Base-by-base conservation (phyloP, 2,329 filamentous ascomycete species). In the Aquanectria penicillioides region DNA sequence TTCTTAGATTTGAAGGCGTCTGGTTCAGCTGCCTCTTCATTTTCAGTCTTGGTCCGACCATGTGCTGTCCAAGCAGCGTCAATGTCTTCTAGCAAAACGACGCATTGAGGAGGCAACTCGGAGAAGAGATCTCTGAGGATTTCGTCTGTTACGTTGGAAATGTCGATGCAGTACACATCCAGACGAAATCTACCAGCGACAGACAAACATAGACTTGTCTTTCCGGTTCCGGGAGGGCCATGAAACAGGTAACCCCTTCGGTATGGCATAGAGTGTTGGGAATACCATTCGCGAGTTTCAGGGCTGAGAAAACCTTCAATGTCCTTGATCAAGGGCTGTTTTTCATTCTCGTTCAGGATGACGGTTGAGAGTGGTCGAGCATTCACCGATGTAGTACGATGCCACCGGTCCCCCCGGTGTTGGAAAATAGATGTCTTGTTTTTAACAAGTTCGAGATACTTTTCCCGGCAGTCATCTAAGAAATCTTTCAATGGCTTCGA, bases 291-390 rank as follows among this genome's bases (percentile, higher is more conserved):
- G 31, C 26, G 31, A 20, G 44, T 57, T 37, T 49, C 17, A 18
- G 53, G 43, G 25, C 50, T 28, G 23, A 57, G 53, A 26, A 49
- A 57, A n/a, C 12, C 17, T 44, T 36, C 17, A 12, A 50, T 20
- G 15, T 49, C 53, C 3, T 25, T 22, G 12, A 57, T 20, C 13
- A 57, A 20, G n/a, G 34, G 18, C 7, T 57, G 44, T n/a, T 57
- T 57, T 37, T 49, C 31, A 3, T 34, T 37, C 5, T 34, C 20
- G 36, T 50, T 36, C 2, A 57, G 29, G n/a, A 49, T 49, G 12
- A 57, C 53, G 4, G 53, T 57, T 5, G 51, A 55, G 15, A 55
- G 41, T 13, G 51, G 51, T 17, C 51, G 36, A 28, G 41, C 44
- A 33, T 41, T 31, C 10, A 55, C 33, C 0, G 51, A 22, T n/a